Percentiles rank a stretch among this genome's conserved stretches.
Conservation (phyloP, 2,329 filamentous ascomycete species). For the Calcarisporium arbuscula region DNA sequence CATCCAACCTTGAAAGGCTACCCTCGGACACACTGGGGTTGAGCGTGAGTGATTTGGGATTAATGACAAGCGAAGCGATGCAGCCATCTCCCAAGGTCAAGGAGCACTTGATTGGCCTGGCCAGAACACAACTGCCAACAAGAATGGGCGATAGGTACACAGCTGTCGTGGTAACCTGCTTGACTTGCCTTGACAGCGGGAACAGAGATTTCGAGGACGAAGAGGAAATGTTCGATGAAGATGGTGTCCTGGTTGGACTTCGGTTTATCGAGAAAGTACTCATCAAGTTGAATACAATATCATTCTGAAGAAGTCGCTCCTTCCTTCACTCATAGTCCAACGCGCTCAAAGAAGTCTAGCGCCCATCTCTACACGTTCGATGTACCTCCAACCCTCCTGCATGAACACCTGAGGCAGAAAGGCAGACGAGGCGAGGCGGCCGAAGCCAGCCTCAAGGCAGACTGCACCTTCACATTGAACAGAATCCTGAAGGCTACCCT, state of each 20-base stretch:
- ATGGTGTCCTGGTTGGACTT: constrained; percentile 21
- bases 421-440: too few species aligned
- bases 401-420: too few species aligned
- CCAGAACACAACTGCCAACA: constrained; percentile 11
- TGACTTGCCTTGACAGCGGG: constrained; percentile 25
- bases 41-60: not conserved
- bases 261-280: constrained; percentile 22
- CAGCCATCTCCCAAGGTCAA: constrained; percentile 2
- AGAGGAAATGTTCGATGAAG: constrained; percentile 21
- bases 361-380: too few species aligned
- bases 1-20: not conserved
- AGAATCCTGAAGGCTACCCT: too few species aligned
- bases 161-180: constrained; percentile 23
- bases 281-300: constrained; percentile 6
- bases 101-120: constrained; percentile 11
- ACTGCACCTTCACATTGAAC: too few species aligned
- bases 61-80: not conserved
- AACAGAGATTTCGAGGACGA: constrained; percentile 23
- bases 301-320: too few species aligned
- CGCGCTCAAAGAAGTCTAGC: constrained; percentile 7
- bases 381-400: too few species aligned
- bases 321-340: too few species aligned
- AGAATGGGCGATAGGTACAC: constrained; percentile 24
- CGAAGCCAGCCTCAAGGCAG: too few species aligned
- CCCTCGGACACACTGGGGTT: constrained; percentile 2